Evolutionary conservation across 2,329 filamentous ascomycete genomes (phyloP), one percentile per base, ranked within the genome.

Genomic region (Fusarium verticillioides): DNA sequence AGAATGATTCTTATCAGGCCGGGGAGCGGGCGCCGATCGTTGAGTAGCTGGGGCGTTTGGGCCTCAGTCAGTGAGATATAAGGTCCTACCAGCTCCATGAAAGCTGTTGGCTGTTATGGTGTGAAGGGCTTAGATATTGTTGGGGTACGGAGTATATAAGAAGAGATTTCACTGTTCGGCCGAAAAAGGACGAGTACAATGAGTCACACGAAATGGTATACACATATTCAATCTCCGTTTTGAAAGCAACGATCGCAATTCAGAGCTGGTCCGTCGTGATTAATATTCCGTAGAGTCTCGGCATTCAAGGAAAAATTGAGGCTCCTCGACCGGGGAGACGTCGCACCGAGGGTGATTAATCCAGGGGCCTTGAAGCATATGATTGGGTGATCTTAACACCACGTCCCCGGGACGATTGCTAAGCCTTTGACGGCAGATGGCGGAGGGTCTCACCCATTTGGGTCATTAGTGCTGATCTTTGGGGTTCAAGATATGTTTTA

Each of bases 271-370:
- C 44, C 46, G 46, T 58, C 44, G 44, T 57, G 32, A 49, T 50
- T 23, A 21, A 52, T 46, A 56, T 50, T 40, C 40, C 37, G 43
- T 9, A 43, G 52, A 57, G 61, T 4, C 34, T 60, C 56, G 49
- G 64, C 47, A 57, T 18, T 28, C 23, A 26, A 26, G 26, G 34
- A 19, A 23, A 36, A 58, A 19, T 60, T 66, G 54, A 61, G 60
- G 49, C 60, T 73, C 61, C 28, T 43, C 56, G 42, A 53, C 70
- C 70, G 63, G 63, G 36, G 54, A 47, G 57, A 77, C 47, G 67
- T 63, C 54, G 52, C 60, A 60, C 75, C 73, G 75, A 77, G 19
- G 60, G 63, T 77, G 75, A 77, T 72, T 69, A 75, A 76, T 72
- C 66, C 70, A 63, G 54, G 60, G 67, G 42, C 19, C 26, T 43